phyloP scores from a whole-genome alignment of 2,329 filamentous ascomycete genomes.

The Microsporum ferrugineum region DNA sequence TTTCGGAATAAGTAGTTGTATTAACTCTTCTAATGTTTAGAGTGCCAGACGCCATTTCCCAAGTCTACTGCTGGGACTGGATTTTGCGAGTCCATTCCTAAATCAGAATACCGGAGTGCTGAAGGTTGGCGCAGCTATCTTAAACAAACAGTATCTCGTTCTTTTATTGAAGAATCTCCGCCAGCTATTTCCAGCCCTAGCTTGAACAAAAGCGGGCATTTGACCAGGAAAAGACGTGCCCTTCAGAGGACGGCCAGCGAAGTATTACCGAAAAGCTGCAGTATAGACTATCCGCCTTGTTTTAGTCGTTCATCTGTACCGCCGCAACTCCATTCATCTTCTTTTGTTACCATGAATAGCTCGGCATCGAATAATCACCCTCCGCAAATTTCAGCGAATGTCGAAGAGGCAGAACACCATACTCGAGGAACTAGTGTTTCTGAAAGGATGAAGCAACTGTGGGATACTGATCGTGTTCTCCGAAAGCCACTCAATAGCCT shows the following conservation, averaged over 20 bases:
- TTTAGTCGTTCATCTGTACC: background rate
- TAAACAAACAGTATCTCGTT: background rate
- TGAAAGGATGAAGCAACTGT: slow-evolving; percentile 24
- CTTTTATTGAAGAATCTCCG: background rate
- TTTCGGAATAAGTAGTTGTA: too few species aligned
- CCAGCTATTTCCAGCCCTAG: background rate
- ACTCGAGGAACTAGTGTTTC: slow-evolving; percentile 21
- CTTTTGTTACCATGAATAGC: slow-evolving; percentile 5
- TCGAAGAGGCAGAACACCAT: slow-evolving; percentile 18
- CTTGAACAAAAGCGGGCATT: background rate
- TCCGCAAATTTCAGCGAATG: slow-evolving; percentile 1
- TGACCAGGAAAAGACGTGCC: background rate
- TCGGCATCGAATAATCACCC: background rate
- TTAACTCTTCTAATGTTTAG: background rate
- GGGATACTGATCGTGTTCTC: slow-evolving; percentile 22
- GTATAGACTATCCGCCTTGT: background rate
- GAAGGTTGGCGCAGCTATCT: background rate
- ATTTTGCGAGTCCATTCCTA: background rate
- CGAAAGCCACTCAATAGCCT: slow-evolving; percentile 15
- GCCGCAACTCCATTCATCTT: background rate
- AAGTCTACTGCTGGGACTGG: background rate
- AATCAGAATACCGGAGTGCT: background rate
- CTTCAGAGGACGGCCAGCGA: background rate
- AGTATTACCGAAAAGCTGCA: background rate
- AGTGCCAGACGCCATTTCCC: background rate